phyloP scores from a whole-genome alignment of 768 basidiomycete species.

The Sporobolomyces pararoseus region DNA sequence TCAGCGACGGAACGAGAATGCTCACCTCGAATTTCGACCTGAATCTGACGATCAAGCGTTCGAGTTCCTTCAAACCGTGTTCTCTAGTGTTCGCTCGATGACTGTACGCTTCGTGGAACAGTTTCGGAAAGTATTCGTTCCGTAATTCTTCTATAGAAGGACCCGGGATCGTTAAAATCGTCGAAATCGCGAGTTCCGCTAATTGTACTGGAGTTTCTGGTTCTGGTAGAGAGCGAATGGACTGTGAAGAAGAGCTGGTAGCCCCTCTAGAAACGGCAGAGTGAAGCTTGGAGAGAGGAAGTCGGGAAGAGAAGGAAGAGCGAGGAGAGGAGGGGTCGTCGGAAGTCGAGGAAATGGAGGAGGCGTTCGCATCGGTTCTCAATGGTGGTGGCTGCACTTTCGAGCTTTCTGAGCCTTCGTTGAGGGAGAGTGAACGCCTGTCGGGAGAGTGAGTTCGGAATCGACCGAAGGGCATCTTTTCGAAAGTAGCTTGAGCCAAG shows the following conservation, averaged over 20 bases:
- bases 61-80: constrained; percentile 19
- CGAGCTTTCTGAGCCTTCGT: not conserved
- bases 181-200: constrained; percentile 14
- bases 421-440: not conserved
- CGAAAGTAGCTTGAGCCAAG: not conserved
- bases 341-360: not conserved
- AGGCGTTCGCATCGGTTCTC: not conserved
- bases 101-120: constrained; percentile 29
- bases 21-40: constrained; percentile 18
- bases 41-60: not conserved
- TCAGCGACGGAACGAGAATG: not conserved
- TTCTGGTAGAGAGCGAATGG: not conserved
- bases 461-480: constrained; percentile 3
- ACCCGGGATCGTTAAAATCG: constrained; percentile 16
- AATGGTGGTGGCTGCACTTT: not conserved
- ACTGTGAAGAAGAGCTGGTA: not conserved
- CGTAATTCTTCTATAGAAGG: constrained; percentile 8
- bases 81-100: constrained; percentile 31
- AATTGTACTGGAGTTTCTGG: constrained; percentile 16
- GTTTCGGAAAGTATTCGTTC: not conserved
- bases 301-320: not conserved
- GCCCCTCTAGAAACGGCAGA: constrained; percentile 12
- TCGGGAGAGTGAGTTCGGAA: constrained; percentile 1
- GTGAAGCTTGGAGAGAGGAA: constrained; percentile 9
- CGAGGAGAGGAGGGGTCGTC: not conserved